Base-by-base conservation (phyloP, 1,284 basidiomycete species). In the Mrakiaceae sp. region DNA sequence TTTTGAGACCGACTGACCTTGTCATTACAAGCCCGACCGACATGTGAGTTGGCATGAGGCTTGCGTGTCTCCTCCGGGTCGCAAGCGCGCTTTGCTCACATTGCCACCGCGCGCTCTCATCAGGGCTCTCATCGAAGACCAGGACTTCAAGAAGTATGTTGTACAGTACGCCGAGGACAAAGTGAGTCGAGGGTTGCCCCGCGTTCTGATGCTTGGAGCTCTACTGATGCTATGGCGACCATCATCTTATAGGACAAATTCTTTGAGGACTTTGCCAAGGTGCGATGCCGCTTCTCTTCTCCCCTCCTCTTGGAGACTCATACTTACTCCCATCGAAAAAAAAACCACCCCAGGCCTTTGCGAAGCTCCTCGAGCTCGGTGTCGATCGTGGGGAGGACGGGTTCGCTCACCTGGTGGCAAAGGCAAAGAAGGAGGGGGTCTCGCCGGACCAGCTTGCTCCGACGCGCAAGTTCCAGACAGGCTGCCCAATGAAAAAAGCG, bases 211-310 rank as follows among this genome's bases (percentile, higher is more conserved):
- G 16, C 39, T 46, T 43, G 40, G 51, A 12, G 52, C 51, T 12
- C 39, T 42, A 42, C 40, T 14, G 11, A 40, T 44, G 12, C 44
- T 6, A 16, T 27, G 56, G 46, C 43, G 14, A 49, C 11, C 7
- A 5, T 42, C 5, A 9, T 52, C 7, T 14, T 39, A 14, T 75
- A 78, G 68, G 78, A 80, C 55, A 71, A 77, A 5, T 82, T 82
- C 76, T 82, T 79, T 72, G 71, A 75, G 56, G 78, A 83, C 71
- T 83, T 83, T 68, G 71, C 79, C 12, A 72, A 73, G 61, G 77
- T 67, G 72, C 72, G 55, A 73, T 73, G 68, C 69, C 75, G 4
- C 71, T 77, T 42, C 74, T 75, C 67, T 69, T 75, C 46, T 74
- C 73, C 56, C 74, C 74, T 42, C 56, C 12, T 48, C 46, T 6